Evolutionary conservation across 176 grass and related monocot genomes (phyloP).

Genomic region (Rhynchospora breviuscula): DNA sequence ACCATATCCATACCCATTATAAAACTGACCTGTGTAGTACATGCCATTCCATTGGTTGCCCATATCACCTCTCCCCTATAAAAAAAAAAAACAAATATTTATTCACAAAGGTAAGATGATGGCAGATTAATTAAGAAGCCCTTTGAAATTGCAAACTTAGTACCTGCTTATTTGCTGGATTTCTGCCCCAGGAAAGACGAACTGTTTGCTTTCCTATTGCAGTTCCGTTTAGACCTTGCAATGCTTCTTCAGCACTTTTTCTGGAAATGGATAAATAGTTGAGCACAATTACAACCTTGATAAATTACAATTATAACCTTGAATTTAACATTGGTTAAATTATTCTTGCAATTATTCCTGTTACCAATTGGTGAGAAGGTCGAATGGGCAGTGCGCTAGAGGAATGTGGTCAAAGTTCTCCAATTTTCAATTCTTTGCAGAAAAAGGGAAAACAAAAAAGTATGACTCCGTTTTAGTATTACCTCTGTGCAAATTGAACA

Average conservation of each 20-base stretch:
- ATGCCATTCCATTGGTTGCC: constrained; percentile 79
- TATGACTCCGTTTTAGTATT: background rate
- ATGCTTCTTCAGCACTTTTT: constrained; percentile 87
- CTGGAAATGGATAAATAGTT: constrained; percentile 9
- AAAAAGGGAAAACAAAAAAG: background rate
- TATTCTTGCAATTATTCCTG: background rate
- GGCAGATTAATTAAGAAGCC: background rate
- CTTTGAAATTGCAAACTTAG: background rate
- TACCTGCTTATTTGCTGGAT: constrained; percentile 91
- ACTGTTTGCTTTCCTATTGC: constrained; percentile 75
- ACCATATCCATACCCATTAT: constrained; percentile 78
- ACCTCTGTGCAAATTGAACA: constrained; percentile 89
- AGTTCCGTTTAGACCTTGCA: constrained; percentile 75
- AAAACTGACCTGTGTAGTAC: constrained; percentile 72
- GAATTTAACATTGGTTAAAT: background rate
- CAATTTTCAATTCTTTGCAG: background rate
- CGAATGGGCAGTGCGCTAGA: background rate
- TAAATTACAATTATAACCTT: background rate
- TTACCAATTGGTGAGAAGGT: background rate
- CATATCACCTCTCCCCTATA: constrained; percentile 54
- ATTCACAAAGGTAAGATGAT: background rate
- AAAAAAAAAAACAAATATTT: background rate
- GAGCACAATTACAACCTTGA: background rate
- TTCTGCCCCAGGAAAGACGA: constrained; percentile 94
- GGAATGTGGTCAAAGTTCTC: background rate